Base-by-base conservation (phyloP, 2,329 filamentous ascomycete genomes). In the Diaporthe sp. region DNA sequence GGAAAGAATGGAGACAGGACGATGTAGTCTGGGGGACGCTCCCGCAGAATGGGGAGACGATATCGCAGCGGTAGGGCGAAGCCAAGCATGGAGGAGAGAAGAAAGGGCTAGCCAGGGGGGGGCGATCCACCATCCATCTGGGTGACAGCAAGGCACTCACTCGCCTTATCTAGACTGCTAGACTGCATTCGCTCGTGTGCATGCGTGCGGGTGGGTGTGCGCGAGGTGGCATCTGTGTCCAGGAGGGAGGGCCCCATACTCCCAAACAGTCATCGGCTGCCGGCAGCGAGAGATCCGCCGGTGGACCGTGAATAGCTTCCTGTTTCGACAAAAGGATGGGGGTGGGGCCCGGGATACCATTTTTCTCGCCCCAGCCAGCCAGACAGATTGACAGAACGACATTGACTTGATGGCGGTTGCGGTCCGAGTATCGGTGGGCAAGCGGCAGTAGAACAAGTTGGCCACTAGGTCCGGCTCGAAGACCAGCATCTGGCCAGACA, bases 371-470 rank as follows among this genome's bases (percentile, higher is more conserved):
- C 39, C 70, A 46, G 39, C 31, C 67, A 55, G 34, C 22, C 42
- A 67, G 70, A 28, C 51, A 13, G 46, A 31, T 39, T 70, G 44
- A 51, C 19, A 67, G 28, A 37, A 49, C 15, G 49, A 55, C 34
- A 51, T 4, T 25, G 46, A 53, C 44, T 53, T 25, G 31, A 53
- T 25, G n/a, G 34, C 65, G 46, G 58, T 34, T 53, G 51, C 74
- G 58, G 74, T 73, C 74, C 74, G 74, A 73, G 58, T 31, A 73
- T 73, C 74, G 70, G 70, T 73, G 68, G 61, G 31, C 44, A 51
- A 42, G 58, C 62, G 65, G 65, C 65, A 68, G 22, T 22, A 31
- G 34, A 9, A 51, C 34, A 22, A 67, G 44, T 28, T 62, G 71
- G 57, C 34, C 49, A 65, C 42, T 34, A 25, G n/a, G 51, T 31